Evolutionary conservation across 2,329 filamentous ascomycete genomes (phyloP).

Genomic region (Cryphonectria parasitica): DNA sequence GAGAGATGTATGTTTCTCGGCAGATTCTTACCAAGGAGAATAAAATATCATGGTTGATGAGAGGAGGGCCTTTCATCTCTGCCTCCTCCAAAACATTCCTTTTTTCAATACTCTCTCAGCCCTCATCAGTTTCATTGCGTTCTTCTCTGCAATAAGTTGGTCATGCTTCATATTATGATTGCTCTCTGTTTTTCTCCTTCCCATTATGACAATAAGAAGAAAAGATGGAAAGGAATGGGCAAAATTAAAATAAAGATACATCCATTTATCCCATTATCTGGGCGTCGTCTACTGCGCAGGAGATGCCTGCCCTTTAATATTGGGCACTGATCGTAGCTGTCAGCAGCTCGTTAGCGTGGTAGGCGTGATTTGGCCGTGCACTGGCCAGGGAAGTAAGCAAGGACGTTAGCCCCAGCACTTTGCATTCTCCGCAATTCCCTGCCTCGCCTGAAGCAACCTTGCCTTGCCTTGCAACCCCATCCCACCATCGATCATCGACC

Average conservation of each 20-base stretch:
- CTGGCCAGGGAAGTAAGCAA: conserved; percentile 4
- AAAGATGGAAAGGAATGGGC: neutral
- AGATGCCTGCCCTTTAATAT: neutral
- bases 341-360: conserved; percentile 2
- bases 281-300: neutral
- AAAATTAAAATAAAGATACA: neutral
- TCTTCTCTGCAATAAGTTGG: neutral
- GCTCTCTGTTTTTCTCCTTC: too few relatives aligned
- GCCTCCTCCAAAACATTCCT: neutral
- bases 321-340: neutral
- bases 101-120: neutral
- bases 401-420: neutral
- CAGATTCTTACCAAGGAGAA: neutral
- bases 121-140: neutral
- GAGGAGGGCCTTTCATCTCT: neutral
- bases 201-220: neutral
- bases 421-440: conserved; percentile 10
- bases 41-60: neutral
- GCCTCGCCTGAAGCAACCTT: conserved; percentile 24
- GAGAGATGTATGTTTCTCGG: neutral
- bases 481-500: conserved; percentile 22
- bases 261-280: neutral
- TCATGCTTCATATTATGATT: neutral
- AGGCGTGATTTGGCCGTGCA: conserved; percentile 2
- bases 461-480: conserved; percentile 21